Evolutionary conservation across 257 asterid species (phyloP), one percentile per base, ranked within the genome.

Genomic region (Jaltomata sinuosa): DNA sequence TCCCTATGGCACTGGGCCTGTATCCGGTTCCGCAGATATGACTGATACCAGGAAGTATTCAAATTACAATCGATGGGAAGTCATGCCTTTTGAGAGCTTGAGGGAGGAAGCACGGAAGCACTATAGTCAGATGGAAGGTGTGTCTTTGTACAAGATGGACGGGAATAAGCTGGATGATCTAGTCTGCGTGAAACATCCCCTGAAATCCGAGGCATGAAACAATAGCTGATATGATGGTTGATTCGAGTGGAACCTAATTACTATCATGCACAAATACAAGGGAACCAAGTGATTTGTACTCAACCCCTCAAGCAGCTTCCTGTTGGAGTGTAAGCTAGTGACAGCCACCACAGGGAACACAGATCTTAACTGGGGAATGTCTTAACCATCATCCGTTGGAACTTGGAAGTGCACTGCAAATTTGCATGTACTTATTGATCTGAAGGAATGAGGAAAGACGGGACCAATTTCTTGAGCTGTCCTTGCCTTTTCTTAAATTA

Each of bases 81-180:
- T 77, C 14, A 90, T 91, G 94, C 93, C 95, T 80, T 91, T 88
- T 8, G 87, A 91, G 85, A 88, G 86, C 29, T 80, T 94, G 86
- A 91, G 98, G 78, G 85, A 91, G 86, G 95, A 83, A 76, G 94
- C 98, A 36, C 85, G 54, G 79, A 91, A 94, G 80, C 97, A 94
- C 71, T 95, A 77, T 79, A 34, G 11, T 81, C 94, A 89, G 87
- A 97, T 95, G 99, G 93, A 93, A 83, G 94, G 95, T 11, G 97
- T 94, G 50, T 89, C 99, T 34, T 34, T 94, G 84, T 97, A 97
- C 89, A 97, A 97, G 89, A 97, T 97, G 95, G 98, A 97, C 84
- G 99, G 99, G 19, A 95, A 97, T 83, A 95, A 88, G 84, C 87
- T 97, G 92, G 99, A 97, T 54, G 99, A 97, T 92, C 92, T 97